Base-by-base conservation (phyloP, 306 rosid genomes). In the Mucuna pruriens region DNA sequence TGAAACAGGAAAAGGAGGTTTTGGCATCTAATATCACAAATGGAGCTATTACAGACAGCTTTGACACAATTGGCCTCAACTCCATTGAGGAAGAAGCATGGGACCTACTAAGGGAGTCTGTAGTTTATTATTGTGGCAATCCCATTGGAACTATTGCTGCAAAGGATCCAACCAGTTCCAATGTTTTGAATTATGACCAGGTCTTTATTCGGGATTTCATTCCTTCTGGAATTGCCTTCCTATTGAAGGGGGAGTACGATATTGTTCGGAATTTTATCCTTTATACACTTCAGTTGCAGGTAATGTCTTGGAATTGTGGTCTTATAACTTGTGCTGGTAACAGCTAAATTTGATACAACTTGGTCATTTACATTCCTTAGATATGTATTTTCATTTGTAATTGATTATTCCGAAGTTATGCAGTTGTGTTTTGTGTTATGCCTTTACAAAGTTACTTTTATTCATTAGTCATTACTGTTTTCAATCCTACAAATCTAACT, bases 121-220 rank as follows among this genome's bases (percentile, higher is more conserved):
- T 91, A 31, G 97, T 90, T 74, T 63, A 83, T 87, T 93, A 93
- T 73, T 93, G 97, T 72, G 84, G 92, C 63, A 91, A 86, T 87
- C 97, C 97, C 29, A 77, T 93, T 69, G 97, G 97, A 84, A 93
- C 97, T 20, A 91, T 93, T 81, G 97, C 97, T 22, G 97, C 97
- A 44, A 87, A 78, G 64, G 97, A 93, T 81, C 92, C 94, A 40
- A 91, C 90, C 15, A 90, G 76, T 77, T 82, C 97, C 77, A 90
- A 70, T 83, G 84, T 77, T 62, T 88, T 91, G 85, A 93, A 93
- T 85, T 93, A 93, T 80, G 97, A 93, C 80, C 97, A 93, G 74
- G 97, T 93, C 84, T 93, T 93, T 71, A 90, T 93, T 74, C 97
- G 97, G 19, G 97, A 93, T 87, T 93, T 93, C 84, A 87, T 93